Evolutionary conservation across 2,329 filamentous ascomycete genomes (phyloP), one percentile per base, ranked within the genome.

Genomic region (Fusarium ramigenum): DNA sequence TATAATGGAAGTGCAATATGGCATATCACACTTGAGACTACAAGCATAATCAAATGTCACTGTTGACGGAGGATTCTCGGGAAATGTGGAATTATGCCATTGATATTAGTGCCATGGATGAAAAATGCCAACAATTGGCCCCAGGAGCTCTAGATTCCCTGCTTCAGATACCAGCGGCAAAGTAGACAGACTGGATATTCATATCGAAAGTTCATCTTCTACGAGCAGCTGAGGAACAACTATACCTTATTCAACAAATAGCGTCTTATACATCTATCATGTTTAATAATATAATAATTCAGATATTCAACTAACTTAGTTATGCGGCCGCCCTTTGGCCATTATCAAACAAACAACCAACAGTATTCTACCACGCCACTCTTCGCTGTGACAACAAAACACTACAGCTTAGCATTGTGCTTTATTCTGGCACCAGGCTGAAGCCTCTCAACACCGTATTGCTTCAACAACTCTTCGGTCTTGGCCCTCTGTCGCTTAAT

Each of bases 401-500:
- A 60, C 78, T 83, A 89, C 75, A 89, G 75, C 80, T 85, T 87
- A 42, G 85, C 78, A 18, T 36, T 65, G 77, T 82, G 81, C 73
- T 80, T 80, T 73, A 90, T 90, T 72, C 83, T 86, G 32, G 85
- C 80, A 34, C 89, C 89, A 21, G 88, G 85, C 80, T 91, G 82
- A 47, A 79, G 79, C 64, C 78, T 82, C 78, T 81, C 76, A 16
- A 86, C 79, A 18, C 83, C 83, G 79, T 91, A 90, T 81, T 90
- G 82, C 80, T 85, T 88, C 79, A 94, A 86, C 81, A 96, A 78
- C 84, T 91, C 85, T 77, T 89, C 88, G 21, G 91, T 88, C 85
- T 88, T 91, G 78, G 86, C 83, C 80, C 86, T 87, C 85, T 96
- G 93, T 79, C 83, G 85, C 75, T 87, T 83, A 64, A 95, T 90